Evolutionary conservation across 2,329 filamentous ascomycete genomes (phyloP), one percentile per base, ranked within the genome.

Genomic region (Xylaria hypoxylon): DNA sequence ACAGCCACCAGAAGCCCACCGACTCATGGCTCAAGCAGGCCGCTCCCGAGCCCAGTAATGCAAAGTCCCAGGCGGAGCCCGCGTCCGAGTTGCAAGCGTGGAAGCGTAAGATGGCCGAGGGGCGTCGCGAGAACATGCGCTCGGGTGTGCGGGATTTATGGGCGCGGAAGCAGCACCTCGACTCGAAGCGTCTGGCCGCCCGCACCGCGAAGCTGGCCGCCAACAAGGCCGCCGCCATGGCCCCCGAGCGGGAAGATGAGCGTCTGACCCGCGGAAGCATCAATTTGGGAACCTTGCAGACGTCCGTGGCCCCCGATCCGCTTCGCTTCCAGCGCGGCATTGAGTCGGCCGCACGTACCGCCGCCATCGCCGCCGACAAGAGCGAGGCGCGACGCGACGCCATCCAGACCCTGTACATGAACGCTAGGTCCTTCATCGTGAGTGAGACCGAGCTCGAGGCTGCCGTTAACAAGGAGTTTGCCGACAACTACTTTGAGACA

Each of bases 321-420:
- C 71, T 83, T 8, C 87, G 91, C 40, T 86, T 88, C 75, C 77
- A 80, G 62, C 84, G 85, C 60, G 84, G 86, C n/a, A 78, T 81
- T 31, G 79, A 76, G 52, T 82, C 82, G 55, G 78, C 76, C 4
- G 73, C 67, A 42, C 80, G 79, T 50, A 81, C 83, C 15, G 78
- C 79, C 15, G 79, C 81, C 15, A 78, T 85, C 47, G 78, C 83
- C 35, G 80, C 79, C 10, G 78, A 81, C 59, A 89, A 89, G 76
- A 82, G 84, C 48, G 84, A 89, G 64, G 83, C 85, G 59, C 87
- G 91, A 57, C 85, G 87, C 67, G 88, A 95, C 71, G 86, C 90
- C 17, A 81, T 99, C 33, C 93, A 97, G 80, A 89, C 92, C 65
- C 86, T 99, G 13, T 99, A 99, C 81, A 92, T 96, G 81, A 92